Conservation (phyloP, 805 yeast genomes). For the Saccharomycopsis oosterbeekiorum region DNA sequence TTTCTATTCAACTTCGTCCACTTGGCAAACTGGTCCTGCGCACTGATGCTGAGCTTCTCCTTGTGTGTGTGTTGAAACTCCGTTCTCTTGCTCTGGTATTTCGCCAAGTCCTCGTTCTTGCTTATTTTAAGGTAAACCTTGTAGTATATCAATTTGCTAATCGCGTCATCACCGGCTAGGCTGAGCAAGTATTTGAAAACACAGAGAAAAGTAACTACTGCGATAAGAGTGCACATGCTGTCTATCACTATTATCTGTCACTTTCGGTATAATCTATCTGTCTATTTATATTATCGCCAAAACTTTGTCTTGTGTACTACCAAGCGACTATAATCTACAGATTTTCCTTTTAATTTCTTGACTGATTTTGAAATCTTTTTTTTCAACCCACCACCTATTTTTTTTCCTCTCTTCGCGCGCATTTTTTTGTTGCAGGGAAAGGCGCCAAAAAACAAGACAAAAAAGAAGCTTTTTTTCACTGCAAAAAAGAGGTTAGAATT, state of each 20-base stretch:
- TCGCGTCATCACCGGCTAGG: constrained; percentile 11
- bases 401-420: too few species aligned
- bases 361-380: too few species aligned
- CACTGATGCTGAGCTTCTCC: constrained; percentile 54
- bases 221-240: neutral
- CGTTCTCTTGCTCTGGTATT: constrained; percentile 1
- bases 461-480: too few species aligned
- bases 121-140: neutral
- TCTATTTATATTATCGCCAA: too few species aligned
- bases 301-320: too few species aligned
- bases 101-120: constrained; percentile 1
- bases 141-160: constrained; percentile 3
- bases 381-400: too few species aligned
- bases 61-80: constrained; percentile 24
- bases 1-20: constrained; percentile 90
- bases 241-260: neutral
- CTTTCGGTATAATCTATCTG: too few species aligned
- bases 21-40: constrained; percentile 90
- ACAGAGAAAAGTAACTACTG: neutral
- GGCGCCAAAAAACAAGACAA: too few species aligned
- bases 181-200: constrained; percentile 4
- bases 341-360: too few species aligned
- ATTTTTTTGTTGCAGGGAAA: too few species aligned
- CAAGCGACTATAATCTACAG: too few species aligned
- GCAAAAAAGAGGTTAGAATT: too few species aligned